Evolutionary conservation across 768 basidiomycete genomes (phyloP), one percentile per base, ranked within the genome.

Genomic region (Leccinum boreale): DNA sequence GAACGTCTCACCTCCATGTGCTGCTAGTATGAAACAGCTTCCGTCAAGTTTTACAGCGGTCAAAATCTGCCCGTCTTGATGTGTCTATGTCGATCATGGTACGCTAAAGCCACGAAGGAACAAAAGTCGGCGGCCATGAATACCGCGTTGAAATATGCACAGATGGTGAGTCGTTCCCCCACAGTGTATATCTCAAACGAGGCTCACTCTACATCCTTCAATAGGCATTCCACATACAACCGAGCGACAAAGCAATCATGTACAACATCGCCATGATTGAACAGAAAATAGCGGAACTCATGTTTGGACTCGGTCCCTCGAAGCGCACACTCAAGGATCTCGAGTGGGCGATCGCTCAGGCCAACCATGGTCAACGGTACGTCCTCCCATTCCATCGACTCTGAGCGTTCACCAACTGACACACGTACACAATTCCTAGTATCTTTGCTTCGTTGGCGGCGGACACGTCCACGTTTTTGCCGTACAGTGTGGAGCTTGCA

Each of bases 211-310:
- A 14, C 2, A 56, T 26, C 10, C 26, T 52, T 11, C 9, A 5
- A 5, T 61, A 98, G 95, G 94, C 95, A 1, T 77, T 90, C 15
- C 88, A 92, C 61, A 73, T 94, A 6, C 86, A 89, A 62, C 94
- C 94, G 0, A 82, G 79, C 55, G 97, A 99, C 76, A 94, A 95
- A 68, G 90, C 93, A 3, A 85, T 89, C 52, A 59, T 93, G 45
- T 98, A 95, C 75, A 98, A 99, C 72, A 92, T 98, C 65, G 95
- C 96, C 55, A 95, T 99, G 90, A 94, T 98, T 33, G 88, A 95
- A 72, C 97, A 99, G 70, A 98, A 98, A 73, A 87, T 91, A 0
- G 91, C 93, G 0, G 96, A 98, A 71, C 81, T 98, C 75, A 75
- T 98, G 24, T 87, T 94, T 62, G 79, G 84, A 1, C 74, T 95